These are phyloP conservation scores for Magnolia changhungtana DNA, from an alignment of 164 flowering plant species.

Conservation along the genomic window DNA sequence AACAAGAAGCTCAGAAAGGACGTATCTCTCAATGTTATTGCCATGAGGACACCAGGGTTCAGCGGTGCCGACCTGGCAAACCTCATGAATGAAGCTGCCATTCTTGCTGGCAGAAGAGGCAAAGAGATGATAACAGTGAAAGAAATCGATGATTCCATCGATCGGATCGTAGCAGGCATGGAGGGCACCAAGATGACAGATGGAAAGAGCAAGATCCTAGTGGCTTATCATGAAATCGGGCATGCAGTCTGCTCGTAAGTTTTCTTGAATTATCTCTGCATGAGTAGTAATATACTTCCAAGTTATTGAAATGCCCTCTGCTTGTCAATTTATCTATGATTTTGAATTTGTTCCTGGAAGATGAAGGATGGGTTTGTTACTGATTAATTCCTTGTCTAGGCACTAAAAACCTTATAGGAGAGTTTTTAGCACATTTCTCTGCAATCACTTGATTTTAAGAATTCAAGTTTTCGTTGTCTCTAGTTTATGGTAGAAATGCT, in stretches of 20 bases:
- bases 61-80: conserved; percentile 81
- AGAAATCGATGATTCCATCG: conserved; percentile 74
- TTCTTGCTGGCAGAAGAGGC: conserved; percentile 77
- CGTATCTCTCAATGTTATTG: conserved; percentile 49
- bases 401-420: too few relatives aligned
- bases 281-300: too few relatives aligned
- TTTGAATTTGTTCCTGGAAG: too few relatives aligned
- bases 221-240: conserved; percentile 79
- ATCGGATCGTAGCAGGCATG: conserved; percentile 74
- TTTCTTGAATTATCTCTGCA: background rate
- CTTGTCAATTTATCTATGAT: background rate
- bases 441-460: too few relatives aligned
- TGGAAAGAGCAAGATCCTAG: conserved; percentile 67
- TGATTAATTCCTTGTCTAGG: too few relatives aligned
- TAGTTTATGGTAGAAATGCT: too few relatives aligned
- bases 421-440: too few relatives aligned
- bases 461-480: too few relatives aligned
- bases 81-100: conserved; percentile 81
- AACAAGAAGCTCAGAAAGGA: conserved; percentile 62
- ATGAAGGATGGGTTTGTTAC: too few relatives aligned
- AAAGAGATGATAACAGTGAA: conserved; percentile 46
- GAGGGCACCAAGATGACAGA: conserved; percentile 81
- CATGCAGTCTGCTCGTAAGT: conserved; percentile 73
- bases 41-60: conserved; percentile 78
- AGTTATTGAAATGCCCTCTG: background rate